Percentiles rank a stretch among this genome's conserved stretches.
These are phyloP conservation scores for Bruguiera hainesii DNA, from an alignment of 441 rosid species.

Conservation along the genomic window DNA sequence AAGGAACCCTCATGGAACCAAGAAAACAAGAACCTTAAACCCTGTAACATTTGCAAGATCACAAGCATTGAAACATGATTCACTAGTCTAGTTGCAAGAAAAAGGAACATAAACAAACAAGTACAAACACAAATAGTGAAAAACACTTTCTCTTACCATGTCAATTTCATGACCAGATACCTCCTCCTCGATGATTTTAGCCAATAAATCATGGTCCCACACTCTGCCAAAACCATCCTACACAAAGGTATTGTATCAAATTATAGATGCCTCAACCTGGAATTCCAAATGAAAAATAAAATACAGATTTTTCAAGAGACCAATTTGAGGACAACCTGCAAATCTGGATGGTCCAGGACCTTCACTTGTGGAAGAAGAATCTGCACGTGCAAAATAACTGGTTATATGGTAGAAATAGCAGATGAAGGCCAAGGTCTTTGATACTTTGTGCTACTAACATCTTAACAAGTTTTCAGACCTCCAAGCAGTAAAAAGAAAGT, in stretches of 20 bases:
- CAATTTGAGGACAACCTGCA: slow-evolving; percentile 46
- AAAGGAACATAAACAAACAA: not conserved
- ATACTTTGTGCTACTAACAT: not conserved
- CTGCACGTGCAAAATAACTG: slow-evolving; percentile 31
- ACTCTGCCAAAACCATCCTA: slow-evolving; percentile 82
- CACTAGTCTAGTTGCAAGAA: not conserved
- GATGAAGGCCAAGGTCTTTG: not conserved
- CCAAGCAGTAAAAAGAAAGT: too few relatives aligned
- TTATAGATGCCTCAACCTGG: slow-evolving; percentile 6
- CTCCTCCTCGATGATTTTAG: slow-evolving; percentile 56
- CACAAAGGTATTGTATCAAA: slow-evolving; percentile 13
- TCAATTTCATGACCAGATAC: slow-evolving; percentile 41
- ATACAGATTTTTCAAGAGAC: slow-evolving; percentile 1
- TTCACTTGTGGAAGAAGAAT: slow-evolving; percentile 60
- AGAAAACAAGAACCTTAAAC: not conserved
- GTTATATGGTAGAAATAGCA: not conserved
- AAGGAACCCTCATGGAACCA: not conserved
- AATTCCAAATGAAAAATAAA: slow-evolving; percentile 11
- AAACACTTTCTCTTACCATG: slow-evolving; percentile 36
- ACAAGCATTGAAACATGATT: not conserved
- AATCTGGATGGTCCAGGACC: slow-evolving; percentile 60
- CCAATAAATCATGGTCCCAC: slow-evolving; percentile 66
- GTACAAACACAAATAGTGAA: not conserved
- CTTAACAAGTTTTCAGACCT: too few relatives aligned
- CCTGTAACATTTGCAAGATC: not conserved